Evolutionary conservation across 2,329 filamentous ascomycete genomes (phyloP).

Genomic region (Sphaerulina vaccinii): DNA sequence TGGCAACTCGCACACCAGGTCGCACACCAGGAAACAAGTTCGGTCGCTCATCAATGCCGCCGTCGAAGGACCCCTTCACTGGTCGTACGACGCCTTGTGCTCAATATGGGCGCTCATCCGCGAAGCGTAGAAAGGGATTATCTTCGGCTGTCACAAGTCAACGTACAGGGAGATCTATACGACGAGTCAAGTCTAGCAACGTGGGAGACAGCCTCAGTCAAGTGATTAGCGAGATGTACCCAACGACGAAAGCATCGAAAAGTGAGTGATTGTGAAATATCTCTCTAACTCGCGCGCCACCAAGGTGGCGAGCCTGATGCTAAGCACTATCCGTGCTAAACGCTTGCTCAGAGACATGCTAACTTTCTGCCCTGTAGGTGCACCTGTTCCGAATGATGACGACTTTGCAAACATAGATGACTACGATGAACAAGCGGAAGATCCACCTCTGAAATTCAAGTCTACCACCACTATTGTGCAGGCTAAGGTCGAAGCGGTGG

Average conservation of each 20-base stretch:
- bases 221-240: slow-evolving; percentile 3
- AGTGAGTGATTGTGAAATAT: too few species aligned
- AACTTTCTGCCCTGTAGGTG: background rate
- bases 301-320: background rate
- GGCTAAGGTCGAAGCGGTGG: background rate
- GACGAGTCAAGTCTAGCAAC: slow-evolving; percentile 10
- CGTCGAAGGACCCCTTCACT: background rate
- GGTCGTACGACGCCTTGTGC: background rate
- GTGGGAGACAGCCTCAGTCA: slow-evolving; percentile 7
- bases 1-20: slow-evolving; percentile 2
- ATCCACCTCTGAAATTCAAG: background rate
- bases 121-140: background rate
- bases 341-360: too few species aligned
- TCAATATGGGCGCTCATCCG: background rate
- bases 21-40: slow-evolving; percentile 5
- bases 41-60: slow-evolving; percentile 5
- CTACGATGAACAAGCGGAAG: background rate
- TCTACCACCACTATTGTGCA: background rate
- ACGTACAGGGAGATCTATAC: background rate
- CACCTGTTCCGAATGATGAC: background rate
- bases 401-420: slow-evolving; percentile 1
- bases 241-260: background rate
- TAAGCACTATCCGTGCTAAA: background rate
- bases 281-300: background rate
- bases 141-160: background rate